These are phyloP conservation scores for Lachancea sp. DNA, from an alignment of 805 yeast genomes.

Conservation along the genomic window DNA sequence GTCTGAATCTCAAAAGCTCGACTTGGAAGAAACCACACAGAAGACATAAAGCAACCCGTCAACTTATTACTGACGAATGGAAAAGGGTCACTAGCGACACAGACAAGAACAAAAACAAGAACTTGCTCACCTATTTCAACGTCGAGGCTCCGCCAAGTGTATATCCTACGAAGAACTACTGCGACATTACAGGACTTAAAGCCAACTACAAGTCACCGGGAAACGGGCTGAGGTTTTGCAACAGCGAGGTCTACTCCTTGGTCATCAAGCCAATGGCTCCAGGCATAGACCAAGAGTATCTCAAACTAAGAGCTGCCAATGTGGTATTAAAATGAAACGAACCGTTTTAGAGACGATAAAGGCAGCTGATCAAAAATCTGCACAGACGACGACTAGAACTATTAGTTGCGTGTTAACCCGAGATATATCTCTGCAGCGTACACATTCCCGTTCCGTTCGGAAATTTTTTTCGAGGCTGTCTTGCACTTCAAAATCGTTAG, in stretches of 20 bases:
- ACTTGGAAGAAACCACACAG: constrained; percentile 46
- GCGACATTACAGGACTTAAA: constrained; percentile 88
- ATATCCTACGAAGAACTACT: constrained; percentile 73
- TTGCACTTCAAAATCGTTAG: no score
- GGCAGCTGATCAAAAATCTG: background rate
- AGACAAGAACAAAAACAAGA: constrained; percentile 5
- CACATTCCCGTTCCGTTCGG: no score
- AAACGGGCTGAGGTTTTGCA: constrained; percentile 69
- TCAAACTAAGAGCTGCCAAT: constrained; percentile 82
- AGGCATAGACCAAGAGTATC: constrained; percentile 89
- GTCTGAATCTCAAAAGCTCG: constrained; percentile 52
- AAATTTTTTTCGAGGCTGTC: no score
- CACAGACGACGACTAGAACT: background rate
- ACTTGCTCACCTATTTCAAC: constrained; percentile 54
- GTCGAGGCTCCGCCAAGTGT: constrained; percentile 84
- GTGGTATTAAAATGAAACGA: constrained; percentile 55
- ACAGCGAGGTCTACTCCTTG: constrained; percentile 74
- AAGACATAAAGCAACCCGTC: constrained; percentile 68
- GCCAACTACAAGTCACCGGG: constrained; percentile 71
- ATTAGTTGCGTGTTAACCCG: no score
- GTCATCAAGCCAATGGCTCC: constrained; percentile 72
- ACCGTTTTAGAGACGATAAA: background rate
- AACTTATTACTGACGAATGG: constrained; percentile 70
- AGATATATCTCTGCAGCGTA: no score
- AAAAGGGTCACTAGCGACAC: constrained; percentile 44